These are phyloP conservation scores for Colletotrichum tofieldiae DNA, from an alignment of 2,329 filamentous ascomycete species.

Conservation along the genomic window DNA sequence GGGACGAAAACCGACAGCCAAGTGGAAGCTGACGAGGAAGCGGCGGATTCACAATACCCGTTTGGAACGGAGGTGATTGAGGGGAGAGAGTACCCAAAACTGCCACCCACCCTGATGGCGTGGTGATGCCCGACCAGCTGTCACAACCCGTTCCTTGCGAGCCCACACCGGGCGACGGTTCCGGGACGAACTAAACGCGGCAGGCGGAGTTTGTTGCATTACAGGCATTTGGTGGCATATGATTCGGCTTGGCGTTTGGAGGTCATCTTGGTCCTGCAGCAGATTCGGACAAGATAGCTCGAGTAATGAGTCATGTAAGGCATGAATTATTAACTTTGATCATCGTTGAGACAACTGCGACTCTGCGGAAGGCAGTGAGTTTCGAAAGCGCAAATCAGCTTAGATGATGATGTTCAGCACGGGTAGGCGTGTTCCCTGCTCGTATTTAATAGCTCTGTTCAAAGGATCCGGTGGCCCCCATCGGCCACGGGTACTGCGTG, in stretches of 20 bases:
- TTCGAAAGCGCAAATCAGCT: not conserved
- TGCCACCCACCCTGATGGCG: conserved; percentile 52
- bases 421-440: not conserved
- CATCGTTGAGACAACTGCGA: not conserved
- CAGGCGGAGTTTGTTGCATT: conserved; percentile 23
- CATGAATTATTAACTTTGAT: not conserved
- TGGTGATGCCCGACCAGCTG: conserved; percentile 32
- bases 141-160: not conserved
- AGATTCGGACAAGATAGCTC: conserved; percentile 20
- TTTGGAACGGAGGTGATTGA: conserved; percentile 59
- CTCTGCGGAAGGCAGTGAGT: not conserved
- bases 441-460: too few species aligned
- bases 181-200: not conserved
- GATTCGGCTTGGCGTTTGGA: conserved; percentile 36
- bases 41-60: conserved; percentile 49
- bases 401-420: not conserved
- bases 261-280: conserved; percentile 6
- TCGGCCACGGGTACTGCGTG: too few species aligned
- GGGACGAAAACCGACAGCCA: conserved; percentile 42
- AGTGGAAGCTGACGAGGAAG: conserved; percentile 40
- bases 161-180: conserved; percentile 4
- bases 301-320: conserved; percentile 19
- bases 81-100: conserved; percentile 57
- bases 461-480: too few species aligned
- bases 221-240: conserved; percentile 6